phyloP scores from a whole-genome alignment of 1,139 yeast species.

The Blastobotrys petasosporus region DNA sequence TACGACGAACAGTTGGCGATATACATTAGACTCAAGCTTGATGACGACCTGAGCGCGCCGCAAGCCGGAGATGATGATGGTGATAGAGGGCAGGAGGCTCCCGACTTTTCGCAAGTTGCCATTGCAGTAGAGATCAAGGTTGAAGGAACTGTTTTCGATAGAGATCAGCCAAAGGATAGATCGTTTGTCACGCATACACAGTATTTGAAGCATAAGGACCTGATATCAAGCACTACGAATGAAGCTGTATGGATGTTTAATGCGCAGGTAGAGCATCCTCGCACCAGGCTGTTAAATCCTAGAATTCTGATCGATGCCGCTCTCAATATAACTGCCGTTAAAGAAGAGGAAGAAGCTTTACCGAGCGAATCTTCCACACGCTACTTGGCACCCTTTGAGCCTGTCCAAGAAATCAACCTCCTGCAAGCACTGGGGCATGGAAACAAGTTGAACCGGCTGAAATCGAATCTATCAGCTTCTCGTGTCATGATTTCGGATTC shows the following conservation, averaged over 20 bases:
- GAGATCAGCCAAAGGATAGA: slow-evolving; percentile 2
- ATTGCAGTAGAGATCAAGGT: slow-evolving; percentile 18
- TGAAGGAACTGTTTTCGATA: slow-evolving; percentile 12
- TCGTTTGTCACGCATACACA: slow-evolving; percentile 18
- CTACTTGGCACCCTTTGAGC: slow-evolving; percentile 20
- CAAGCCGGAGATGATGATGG: neutral
- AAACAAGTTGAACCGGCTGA: slow-evolving; percentile 10
- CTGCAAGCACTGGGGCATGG: slow-evolving; percentile 22
- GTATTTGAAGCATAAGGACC: slow-evolving; percentile 13
- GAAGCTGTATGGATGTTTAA: slow-evolving; percentile 25
- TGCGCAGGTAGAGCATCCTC: slow-evolving; percentile 26
- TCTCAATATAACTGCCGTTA: slow-evolving; percentile 11
- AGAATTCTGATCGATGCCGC: slow-evolving; percentile 20
- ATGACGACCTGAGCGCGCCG: slow-evolving; percentile 2
- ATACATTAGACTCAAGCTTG: slow-evolving; percentile 15
- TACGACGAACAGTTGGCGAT: slow-evolving; percentile 23
- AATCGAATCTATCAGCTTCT: slow-evolving; percentile 11
- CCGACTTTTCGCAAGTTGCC: slow-evolving; percentile 12
- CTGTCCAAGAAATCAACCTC: slow-evolving; percentile 21
- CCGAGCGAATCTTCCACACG: slow-evolving; percentile 3
- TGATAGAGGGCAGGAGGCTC: neutral
- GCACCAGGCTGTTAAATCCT: slow-evolving; percentile 25
- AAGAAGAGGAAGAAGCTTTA: neutral
- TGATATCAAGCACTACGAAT: slow-evolving; percentile 9
- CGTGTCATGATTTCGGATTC: slow-evolving; percentile 1